Evolutionary conservation across 305 asterid species (phyloP).

Genomic region (Fraxinus greggii): DNA sequence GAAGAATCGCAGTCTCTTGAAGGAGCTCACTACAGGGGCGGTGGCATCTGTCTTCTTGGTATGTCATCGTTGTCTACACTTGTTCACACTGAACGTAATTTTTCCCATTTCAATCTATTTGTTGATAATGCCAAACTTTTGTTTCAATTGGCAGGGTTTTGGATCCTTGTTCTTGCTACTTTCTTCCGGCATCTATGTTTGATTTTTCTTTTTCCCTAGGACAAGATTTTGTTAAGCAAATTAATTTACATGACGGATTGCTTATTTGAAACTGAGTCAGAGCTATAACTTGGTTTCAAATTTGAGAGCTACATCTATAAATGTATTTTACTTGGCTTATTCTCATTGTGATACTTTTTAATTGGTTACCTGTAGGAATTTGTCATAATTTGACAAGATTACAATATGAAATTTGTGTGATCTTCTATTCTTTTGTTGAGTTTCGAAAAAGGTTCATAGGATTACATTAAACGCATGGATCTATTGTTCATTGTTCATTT

Average conservation of each 20-base stretch:
- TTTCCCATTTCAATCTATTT: slow-evolving; percentile 2
- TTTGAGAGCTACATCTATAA: slow-evolving; percentile 6
- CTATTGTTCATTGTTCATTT: too few relatives aligned
- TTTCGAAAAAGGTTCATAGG: too few relatives aligned
- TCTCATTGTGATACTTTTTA: neutral
- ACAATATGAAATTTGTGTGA: too few relatives aligned
- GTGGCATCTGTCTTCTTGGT: slow-evolving; percentile 94
- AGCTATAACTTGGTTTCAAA: slow-evolving; percentile 19
- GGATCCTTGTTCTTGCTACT: slow-evolving; percentile 94
- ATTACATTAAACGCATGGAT: too few relatives aligned
- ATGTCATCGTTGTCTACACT: neutral
- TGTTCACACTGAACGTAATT: neutral
- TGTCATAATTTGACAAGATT: too few relatives aligned
- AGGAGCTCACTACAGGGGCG: slow-evolving; percentile 86
- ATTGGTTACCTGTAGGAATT: neutral
- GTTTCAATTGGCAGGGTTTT: slow-evolving; percentile 63
- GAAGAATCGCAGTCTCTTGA: slow-evolving; percentile 74
- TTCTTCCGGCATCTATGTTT: slow-evolving; percentile 86
- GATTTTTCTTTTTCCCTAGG: slow-evolving; percentile 28
- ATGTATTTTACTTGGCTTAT: slow-evolving; percentile 7
- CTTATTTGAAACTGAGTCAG: slow-evolving; percentile 11
- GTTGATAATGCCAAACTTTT: slow-evolving; percentile 6
- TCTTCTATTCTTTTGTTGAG: too few relatives aligned
- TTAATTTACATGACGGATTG: slow-evolving; percentile 1
- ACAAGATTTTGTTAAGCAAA: neutral